Percentiles rank a stretch among this genome's conserved stretches.
These are phyloP conservation scores for Helianthus tuberosus DNA, from an alignment of 129 eudicot species.

Conservation along the genomic window DNA sequence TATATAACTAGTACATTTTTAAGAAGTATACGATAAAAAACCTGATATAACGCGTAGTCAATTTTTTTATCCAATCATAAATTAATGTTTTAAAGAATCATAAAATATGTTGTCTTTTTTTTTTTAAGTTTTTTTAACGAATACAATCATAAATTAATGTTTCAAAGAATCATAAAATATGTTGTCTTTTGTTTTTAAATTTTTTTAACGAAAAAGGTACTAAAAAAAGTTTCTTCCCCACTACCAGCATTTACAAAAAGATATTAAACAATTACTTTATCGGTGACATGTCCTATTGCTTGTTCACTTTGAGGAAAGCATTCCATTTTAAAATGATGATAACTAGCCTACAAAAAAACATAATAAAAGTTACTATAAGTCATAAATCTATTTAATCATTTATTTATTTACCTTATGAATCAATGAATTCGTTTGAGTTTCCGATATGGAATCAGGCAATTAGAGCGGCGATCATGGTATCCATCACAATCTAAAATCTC, in stretches of 20 bases:
- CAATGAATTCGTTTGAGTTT: no score
- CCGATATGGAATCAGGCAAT: no score
- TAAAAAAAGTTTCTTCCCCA: conserved; percentile 24
- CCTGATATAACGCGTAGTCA: no score
- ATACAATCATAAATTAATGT: no score
- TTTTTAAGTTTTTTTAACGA: not conserved
- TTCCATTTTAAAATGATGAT: conserved; percentile 27
- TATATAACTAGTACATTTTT: not conserved
- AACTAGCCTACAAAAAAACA: no score
- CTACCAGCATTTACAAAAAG: conserved; percentile 10
- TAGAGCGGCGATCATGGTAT: no score
- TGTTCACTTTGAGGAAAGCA: conserved; percentile 25
- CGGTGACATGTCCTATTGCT: conserved; percentile 24
- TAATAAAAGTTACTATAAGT: no score
- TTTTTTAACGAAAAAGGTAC: conserved; percentile 2
- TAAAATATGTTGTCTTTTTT: not conserved
- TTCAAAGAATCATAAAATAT: no score
- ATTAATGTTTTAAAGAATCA: not conserved
- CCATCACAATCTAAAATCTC: no score
- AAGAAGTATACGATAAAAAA: not conserved
- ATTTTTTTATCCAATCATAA: not conserved
- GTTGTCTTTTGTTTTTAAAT: no score
- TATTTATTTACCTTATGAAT: no score
- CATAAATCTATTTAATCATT: no score
- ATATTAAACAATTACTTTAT: not conserved